Percentiles rank a stretch among this genome's conserved stretches.
These are phyloP conservation scores for Fusarium chlamydosporum DNA, from an alignment of 2,329 filamentous ascomycete genomes.

Conservation along the genomic window DNA sequence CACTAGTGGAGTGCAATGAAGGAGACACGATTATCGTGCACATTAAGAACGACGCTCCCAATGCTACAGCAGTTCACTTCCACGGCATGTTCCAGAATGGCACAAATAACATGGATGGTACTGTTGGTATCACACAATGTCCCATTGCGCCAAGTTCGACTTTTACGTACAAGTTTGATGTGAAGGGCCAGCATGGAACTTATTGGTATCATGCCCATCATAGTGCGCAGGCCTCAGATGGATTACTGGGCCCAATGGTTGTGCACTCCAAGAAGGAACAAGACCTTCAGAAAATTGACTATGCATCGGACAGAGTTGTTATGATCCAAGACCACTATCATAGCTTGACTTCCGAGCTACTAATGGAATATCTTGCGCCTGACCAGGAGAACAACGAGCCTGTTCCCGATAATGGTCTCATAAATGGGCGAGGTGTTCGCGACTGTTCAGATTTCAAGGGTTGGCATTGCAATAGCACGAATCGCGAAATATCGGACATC, in stretches of 20 bases:
- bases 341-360: conserved; percentile 64
- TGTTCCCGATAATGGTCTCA: conserved; percentile 73
- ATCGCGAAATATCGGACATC: conserved; percentile 58
- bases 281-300: conserved; percentile 49
- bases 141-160: conserved; percentile 72
- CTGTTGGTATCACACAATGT: conserved; percentile 76
- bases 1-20: conserved; percentile 79
- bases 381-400: conserved; percentile 73
- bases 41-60: conserved; percentile 75
- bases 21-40: conserved; percentile 80
- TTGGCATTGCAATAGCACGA: conserved; percentile 62
- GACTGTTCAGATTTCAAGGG: conserved; percentile 54
- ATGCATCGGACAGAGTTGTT: conserved; percentile 68
- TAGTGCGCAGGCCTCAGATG: conserved; percentile 75
- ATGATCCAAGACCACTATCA: conserved; percentile 84
- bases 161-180: conserved; percentile 77
- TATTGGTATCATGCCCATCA: conserved; percentile 77
- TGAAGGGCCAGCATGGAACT: conserved; percentile 65
- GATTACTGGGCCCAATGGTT: conserved; percentile 75
- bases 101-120: conserved; percentile 81
- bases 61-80: conserved; percentile 79
- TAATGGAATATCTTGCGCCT: conserved; percentile 68
- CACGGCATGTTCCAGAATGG: conserved; percentile 85
- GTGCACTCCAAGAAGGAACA: conserved; percentile 69
- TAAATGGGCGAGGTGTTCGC: conserved; percentile 68